Conservation (phyloP, 2,329 filamentous ascomycete genomes). For the Colletotrichum zoysiae region DNA sequence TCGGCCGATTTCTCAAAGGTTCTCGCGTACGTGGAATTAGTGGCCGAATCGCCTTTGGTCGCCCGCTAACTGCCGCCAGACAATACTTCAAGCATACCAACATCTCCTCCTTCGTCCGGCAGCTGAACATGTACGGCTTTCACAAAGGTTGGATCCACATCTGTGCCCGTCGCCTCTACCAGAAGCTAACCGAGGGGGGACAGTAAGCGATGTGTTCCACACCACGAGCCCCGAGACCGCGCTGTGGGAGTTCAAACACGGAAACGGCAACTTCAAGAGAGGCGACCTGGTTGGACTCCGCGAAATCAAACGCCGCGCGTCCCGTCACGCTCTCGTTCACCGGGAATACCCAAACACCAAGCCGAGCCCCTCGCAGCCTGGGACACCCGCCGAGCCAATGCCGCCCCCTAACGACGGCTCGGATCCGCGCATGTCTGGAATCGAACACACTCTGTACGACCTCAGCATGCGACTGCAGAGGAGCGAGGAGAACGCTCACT, state of each 20-base stretch:
- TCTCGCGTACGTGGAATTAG: conserved; percentile 78
- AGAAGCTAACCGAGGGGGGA: conserved; percentile 43
- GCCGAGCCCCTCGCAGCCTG: conserved; percentile 79
- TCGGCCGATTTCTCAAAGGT: conserved; percentile 98
- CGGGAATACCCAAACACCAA: conserved; percentile 89
- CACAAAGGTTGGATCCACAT: conserved; percentile 81
- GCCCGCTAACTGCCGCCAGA: conserved; percentile 58
- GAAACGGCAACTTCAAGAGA: conserved; percentile 95
- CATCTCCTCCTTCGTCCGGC: conserved; percentile 96
- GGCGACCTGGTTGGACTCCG: conserved; percentile 91
- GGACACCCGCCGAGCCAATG: conserved; percentile 86
- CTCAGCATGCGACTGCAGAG: conserved; percentile 80
- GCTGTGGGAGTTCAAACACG: conserved; percentile 99
- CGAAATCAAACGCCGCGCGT: conserved; percentile 96
- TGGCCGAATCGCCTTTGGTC: background rate
- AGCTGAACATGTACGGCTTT: conserved; percentile 99
- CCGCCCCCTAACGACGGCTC: conserved; percentile 74
- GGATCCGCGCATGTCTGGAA: conserved; percentile 78
- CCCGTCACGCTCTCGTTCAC: conserved; percentile 91
- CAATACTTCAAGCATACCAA: conserved; percentile 99
- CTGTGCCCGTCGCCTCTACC: background rate
- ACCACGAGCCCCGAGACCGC: conserved; percentile 93
- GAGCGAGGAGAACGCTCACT: conserved; percentile 85
- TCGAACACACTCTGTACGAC: conserved; percentile 89
- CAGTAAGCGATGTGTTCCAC: conserved; percentile 98